Evolutionary conservation across 2,329 filamentous ascomycete genomes (phyloP).

Genomic region (Cladosporium oxysporum): DNA sequence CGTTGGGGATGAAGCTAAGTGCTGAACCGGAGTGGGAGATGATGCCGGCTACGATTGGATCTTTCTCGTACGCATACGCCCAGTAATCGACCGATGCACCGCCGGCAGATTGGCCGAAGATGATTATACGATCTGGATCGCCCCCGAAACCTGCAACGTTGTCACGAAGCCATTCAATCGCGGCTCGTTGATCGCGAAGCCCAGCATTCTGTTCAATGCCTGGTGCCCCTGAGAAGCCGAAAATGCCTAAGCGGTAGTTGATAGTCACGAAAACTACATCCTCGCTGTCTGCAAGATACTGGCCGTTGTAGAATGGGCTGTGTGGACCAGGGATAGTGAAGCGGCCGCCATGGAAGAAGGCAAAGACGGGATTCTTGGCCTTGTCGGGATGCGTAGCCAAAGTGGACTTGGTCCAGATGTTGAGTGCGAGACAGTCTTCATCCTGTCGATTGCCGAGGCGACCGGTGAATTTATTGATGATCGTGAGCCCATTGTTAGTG

Average conservation of each 20-base stretch:
- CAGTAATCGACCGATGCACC: conserved; percentile 34
- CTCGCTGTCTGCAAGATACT: conserved; percentile 40
- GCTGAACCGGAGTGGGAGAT: conserved; percentile 43
- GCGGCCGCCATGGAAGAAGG: conserved; percentile 47
- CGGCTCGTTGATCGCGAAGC: conserved; percentile 56
- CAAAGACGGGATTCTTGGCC: conserved; percentile 36
- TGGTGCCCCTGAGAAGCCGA: conserved; percentile 44
- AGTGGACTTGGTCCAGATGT: conserved; percentile 39
- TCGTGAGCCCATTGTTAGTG: conserved; percentile 27
- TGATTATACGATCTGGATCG: conserved; percentile 31
- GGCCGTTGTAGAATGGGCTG: conserved; percentile 42
- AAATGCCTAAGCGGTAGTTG: conserved; percentile 47
- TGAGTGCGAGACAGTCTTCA: conserved; percentile 41
- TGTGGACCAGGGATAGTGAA: conserved; percentile 41
- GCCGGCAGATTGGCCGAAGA: conserved; percentile 36
- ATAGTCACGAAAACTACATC: conserved; percentile 46
- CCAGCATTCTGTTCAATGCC: conserved; percentile 49
- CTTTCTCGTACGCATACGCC: conserved; percentile 36
- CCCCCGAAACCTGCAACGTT: conserved; percentile 57
- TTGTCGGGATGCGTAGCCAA: conserved; percentile 20
- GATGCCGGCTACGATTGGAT: conserved; percentile 43
- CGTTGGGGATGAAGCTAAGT: conserved; percentile 49
- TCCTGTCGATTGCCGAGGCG: conserved; percentile 25
- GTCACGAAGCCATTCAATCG: conserved; percentile 54
- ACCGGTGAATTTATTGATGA: conserved; percentile 27